Evolutionary conservation across 768 basidiomycete genomes (phyloP).

Genomic region (Pisolithus marmoratus): DNA sequence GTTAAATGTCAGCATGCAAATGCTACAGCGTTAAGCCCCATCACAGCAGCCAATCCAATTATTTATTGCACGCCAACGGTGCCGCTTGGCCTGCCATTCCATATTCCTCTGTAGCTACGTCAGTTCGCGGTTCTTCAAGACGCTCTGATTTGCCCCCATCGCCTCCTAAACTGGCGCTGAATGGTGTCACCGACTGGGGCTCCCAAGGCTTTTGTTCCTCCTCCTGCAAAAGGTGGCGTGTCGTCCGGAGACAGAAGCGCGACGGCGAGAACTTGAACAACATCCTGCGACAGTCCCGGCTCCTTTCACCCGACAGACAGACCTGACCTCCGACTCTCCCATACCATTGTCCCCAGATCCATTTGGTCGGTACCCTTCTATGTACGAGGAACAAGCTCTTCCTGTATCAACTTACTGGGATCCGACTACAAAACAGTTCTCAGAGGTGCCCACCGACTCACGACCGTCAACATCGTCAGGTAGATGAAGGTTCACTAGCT

Average conservation of each 20-base stretch:
- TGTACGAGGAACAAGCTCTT: conserved; percentile 25
- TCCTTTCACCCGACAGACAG: conserved; percentile 18
- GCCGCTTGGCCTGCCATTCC: conserved; percentile 42
- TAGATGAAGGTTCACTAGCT: conserved; percentile 15
- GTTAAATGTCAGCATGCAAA: background rate
- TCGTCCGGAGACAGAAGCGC: conserved; percentile 43
- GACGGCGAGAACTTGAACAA: conserved; percentile 49
- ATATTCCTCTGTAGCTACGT: conserved; percentile 30
- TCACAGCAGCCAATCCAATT: conserved; percentile 9
- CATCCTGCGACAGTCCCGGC: conserved; percentile 36
- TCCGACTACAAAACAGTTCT: conserved; percentile 18
- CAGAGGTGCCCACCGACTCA: conserved; percentile 14
- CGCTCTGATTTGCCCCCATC: conserved; percentile 34
- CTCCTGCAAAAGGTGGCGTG: conserved; percentile 9
- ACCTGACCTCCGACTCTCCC: conserved; percentile 40
- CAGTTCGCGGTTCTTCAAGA: conserved; percentile 13
- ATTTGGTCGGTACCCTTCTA: conserved; percentile 66
- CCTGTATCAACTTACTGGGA: conserved; percentile 44
- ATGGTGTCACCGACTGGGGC: conserved; percentile 62
- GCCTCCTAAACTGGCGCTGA: conserved; percentile 61
- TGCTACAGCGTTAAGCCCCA: conserved; percentile 3
- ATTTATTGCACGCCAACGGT: conserved; percentile 12
- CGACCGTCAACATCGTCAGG: conserved; percentile 22
- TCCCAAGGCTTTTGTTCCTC: conserved; percentile 40
- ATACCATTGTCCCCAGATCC: conserved; percentile 85